phyloP scores from a whole-genome alignment of 352 stramenopile genomes.

The Globisporangium ultimum region DNA sequence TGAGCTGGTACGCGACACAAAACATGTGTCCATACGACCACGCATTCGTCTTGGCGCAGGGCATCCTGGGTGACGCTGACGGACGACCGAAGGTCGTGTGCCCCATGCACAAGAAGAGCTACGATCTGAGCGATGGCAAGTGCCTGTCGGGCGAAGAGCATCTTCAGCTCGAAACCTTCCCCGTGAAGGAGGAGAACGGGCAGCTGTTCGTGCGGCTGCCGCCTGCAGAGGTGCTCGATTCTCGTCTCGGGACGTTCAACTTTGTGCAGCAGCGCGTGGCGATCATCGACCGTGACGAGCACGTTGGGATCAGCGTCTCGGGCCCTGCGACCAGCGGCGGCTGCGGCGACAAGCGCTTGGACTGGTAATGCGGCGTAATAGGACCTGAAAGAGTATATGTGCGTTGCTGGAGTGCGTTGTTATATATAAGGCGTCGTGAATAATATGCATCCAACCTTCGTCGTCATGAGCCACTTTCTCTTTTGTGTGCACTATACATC shows the following conservation, averaged over 20 bases:
- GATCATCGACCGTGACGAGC: constrained; percentile 10
- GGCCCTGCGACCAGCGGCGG: constrained; percentile 20
- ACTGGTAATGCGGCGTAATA: constrained; percentile 5
- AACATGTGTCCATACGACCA: constrained; percentile 93
- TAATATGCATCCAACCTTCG: neutral
- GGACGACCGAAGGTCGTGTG: constrained; percentile 87
- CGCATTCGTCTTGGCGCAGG: constrained; percentile 91
- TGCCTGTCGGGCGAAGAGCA: constrained; percentile 68
- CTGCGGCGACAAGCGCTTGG: constrained; percentile 23
- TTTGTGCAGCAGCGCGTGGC: constrained; percentile 31
- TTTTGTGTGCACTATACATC: neutral
- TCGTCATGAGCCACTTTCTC: neutral
- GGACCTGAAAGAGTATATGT: neutral
- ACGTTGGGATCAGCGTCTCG: neutral
- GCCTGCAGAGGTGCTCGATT: constrained; percentile 68
- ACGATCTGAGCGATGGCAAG: constrained; percentile 69
- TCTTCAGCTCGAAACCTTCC: constrained; percentile 83
- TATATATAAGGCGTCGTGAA: neutral
- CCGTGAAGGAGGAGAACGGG: constrained; percentile 64
- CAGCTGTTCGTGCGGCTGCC: constrained; percentile 82
- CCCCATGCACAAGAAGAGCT: constrained; percentile 92
- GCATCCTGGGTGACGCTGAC: constrained; percentile 82
- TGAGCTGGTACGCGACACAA: constrained; percentile 90
- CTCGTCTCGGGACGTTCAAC: constrained; percentile 76
- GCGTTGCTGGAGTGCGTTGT: neutral